These are phyloP conservation scores for Paramecium sonneborni DNA, from an alignment of 73 alveolate genomes.

Conservation along the genomic window DNA sequence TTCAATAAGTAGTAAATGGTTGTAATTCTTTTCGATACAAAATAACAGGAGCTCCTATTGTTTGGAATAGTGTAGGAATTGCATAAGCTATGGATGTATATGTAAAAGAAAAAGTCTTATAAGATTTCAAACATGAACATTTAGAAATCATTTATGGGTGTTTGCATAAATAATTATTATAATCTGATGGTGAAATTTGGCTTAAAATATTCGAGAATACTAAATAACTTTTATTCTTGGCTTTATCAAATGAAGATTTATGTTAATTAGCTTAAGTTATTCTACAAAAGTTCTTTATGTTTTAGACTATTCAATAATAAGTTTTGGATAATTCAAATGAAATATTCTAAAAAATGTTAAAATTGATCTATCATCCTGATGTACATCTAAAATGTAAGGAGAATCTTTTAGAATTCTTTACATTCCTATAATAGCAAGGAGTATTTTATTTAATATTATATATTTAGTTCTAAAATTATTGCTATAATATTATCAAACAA, in stretches of 20 bases:
- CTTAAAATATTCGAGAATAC: constrained; percentile 45
- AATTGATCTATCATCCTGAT: constrained; percentile 64
- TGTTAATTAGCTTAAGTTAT: constrained; percentile 60
- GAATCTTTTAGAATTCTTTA: constrained; percentile 56
- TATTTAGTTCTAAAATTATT: constrained; percentile 50
- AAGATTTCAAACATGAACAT: constrained; percentile 76
- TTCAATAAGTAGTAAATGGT: constrained; percentile 79
- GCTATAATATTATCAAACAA: constrained; percentile 53
- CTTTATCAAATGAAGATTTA: constrained; percentile 57
- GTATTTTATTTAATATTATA: not conserved
- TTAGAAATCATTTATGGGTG: constrained; percentile 83
- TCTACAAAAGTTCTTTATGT: constrained; percentile 48
- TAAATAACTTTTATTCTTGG: constrained; percentile 40
- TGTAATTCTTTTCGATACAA: constrained; percentile 77
- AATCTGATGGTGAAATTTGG: constrained; percentile 64
- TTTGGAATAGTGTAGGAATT: constrained; percentile 83
- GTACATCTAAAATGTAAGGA: constrained; percentile 52
- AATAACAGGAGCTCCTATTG: constrained; percentile 83
- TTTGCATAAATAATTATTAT: constrained; percentile 47
- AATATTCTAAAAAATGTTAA: constrained; percentile 27
- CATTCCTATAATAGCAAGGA: constrained; percentile 3
- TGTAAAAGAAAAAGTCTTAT: constrained; percentile 66
- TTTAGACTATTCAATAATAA: constrained; percentile 39
- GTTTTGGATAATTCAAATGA: constrained; percentile 32
- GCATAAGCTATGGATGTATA: constrained; percentile 79